A percentile compares a stretch with the other conserved stretches of the same genome.
Conservation (phyloP, 495 filamentous ascomycete species). For the Aspergillus coremiiformis region DNA sequence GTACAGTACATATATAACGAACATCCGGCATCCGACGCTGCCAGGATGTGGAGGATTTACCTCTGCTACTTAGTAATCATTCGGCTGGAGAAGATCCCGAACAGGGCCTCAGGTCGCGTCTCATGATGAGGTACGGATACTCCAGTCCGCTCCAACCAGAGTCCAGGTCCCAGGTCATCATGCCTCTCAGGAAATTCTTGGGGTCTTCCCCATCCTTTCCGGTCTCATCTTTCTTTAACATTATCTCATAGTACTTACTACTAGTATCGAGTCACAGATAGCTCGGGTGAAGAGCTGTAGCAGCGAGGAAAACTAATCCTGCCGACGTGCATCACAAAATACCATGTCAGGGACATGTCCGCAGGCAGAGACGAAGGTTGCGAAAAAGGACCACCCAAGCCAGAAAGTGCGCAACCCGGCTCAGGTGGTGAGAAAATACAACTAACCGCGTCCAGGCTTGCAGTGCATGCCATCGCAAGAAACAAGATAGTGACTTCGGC, state of each 20-base stretch:
- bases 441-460: background rate
- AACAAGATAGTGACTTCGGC: background rate
- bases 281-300: background rate
- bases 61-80: background rate
- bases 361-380: background rate
- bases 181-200: background rate
- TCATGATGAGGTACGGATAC: no score
- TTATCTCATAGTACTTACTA: background rate
- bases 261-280: background rate
- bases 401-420: conserved; percentile 1
- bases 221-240: background rate
- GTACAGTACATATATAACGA: background rate
- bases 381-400: background rate
- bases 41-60: background rate
- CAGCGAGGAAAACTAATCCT: background rate
- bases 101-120: background rate
- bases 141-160: background rate
- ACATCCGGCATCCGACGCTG: conserved; percentile 10
- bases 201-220: background rate
- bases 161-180: background rate
- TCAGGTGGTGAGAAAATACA: background rate
- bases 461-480: conserved; percentile 4
- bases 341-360: background rate
- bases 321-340: background rate
- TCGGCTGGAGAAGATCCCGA: background rate